Percentiles rank a stretch among this genome's conserved stretches.
Conservation (phyloP, 306 rosid species). For the Nissolia schottii region DNA sequence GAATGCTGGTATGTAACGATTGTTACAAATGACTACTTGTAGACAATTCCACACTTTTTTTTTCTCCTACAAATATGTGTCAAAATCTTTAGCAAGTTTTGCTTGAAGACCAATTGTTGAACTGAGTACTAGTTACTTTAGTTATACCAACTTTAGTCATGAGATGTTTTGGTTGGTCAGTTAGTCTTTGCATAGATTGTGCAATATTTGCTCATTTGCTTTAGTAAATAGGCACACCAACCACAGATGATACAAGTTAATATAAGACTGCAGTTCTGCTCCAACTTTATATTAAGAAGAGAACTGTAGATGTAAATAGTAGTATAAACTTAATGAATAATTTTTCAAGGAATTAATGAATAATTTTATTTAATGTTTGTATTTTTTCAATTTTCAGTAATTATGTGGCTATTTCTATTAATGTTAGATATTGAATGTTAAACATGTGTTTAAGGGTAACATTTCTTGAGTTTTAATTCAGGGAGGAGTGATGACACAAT, state of each 20-base stretch:
- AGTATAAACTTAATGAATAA: background rate
- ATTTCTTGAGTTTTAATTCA: too few species aligned
- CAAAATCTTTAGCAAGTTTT: constrained; percentile 2
- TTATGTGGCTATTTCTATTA: too few species aligned
- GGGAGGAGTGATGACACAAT: too few species aligned
- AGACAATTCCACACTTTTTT: background rate
- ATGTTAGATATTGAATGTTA: too few species aligned
- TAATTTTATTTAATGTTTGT: too few species aligned
- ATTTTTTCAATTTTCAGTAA: too few species aligned
- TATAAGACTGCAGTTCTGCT: background rate
- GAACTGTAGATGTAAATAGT: background rate
- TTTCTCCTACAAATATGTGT: background rate
- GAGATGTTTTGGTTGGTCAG: background rate
- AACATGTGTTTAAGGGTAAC: too few species aligned
- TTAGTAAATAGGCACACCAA: background rate
- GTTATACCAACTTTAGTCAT: background rate
- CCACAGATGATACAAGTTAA: background rate
- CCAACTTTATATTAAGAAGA: background rate
- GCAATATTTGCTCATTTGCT: background rate
- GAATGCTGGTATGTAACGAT: too few species aligned
- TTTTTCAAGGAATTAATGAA: too few species aligned
- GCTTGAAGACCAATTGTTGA: background rate
- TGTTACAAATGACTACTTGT: background rate
- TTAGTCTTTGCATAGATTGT: background rate
- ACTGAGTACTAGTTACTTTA: background rate